phyloP scores from a whole-genome alignment of 352 stramenopile genomes.

The Phytophthora crassamura region DNA sequence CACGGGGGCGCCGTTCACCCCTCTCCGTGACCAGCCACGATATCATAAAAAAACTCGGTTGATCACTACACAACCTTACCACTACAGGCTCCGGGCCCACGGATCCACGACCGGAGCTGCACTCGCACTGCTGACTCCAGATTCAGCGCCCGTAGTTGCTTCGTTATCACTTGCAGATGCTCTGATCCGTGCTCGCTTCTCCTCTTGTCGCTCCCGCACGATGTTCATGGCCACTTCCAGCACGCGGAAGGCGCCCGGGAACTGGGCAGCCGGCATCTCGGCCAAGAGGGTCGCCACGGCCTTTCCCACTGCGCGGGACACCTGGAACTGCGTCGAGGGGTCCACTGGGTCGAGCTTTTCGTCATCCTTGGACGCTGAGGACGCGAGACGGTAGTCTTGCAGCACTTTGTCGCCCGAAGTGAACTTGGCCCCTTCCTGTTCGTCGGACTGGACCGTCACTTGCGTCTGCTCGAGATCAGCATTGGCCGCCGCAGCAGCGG shows the following conservation, averaged over 20 bases:
- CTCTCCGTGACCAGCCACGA: no score
- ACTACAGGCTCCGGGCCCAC: slow-evolving; percentile 11
- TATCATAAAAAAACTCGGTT: no score
- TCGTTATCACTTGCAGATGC: slow-evolving; percentile 7
- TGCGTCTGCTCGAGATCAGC: slow-evolving; percentile 5
- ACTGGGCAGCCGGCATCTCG: slow-evolving; percentile 27
- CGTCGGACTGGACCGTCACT: background rate
- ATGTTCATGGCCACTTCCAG: slow-evolving; percentile 40
- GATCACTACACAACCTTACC: no score
- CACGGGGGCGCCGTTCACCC: no score
- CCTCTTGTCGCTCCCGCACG: slow-evolving; percentile 25
- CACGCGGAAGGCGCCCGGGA: slow-evolving; percentile 36
- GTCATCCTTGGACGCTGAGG: background rate
- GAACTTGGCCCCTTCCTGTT: slow-evolving; percentile 4
- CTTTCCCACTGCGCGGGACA: slow-evolving; percentile 34
- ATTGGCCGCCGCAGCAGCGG: background rate
- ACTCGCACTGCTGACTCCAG: slow-evolving; percentile 1
- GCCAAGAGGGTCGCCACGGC: slow-evolving; percentile 34
- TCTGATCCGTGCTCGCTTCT: slow-evolving; percentile 2
- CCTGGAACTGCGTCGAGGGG: slow-evolving; percentile 39
- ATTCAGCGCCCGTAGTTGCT: background rate
- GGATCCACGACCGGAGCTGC: slow-evolving; percentile 3
- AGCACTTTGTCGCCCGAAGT: slow-evolving; percentile 23
- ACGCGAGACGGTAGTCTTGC: slow-evolving; percentile 20
- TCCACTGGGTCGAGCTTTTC: slow-evolving; percentile 11